These are phyloP conservation scores for Triangularia setosa DNA, from an alignment of 2,329 filamentous ascomycete genomes.

Conservation along the genomic window DNA sequence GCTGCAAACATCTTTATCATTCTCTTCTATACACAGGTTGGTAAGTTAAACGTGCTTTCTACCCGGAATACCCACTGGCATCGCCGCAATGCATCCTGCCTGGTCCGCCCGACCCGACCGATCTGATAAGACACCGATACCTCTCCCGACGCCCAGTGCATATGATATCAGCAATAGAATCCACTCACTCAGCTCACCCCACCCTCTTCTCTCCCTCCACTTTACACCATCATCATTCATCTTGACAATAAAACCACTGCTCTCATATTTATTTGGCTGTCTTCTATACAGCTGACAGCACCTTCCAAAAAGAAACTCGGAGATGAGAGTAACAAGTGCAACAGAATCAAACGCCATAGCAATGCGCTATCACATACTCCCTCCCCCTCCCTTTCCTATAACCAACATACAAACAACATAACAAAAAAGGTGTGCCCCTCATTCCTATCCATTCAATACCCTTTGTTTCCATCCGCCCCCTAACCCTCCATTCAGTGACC, in stretches of 20 bases:
- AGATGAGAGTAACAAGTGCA: slow-evolving; percentile 10
- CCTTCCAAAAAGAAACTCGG: neutral
- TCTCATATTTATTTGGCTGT: neutral
- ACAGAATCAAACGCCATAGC: slow-evolving; percentile 2
- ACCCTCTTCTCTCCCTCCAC: neutral
- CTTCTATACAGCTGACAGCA: neutral
- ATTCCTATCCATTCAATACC: neutral
- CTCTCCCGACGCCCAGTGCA: neutral
- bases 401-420: neutral
- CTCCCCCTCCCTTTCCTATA: neutral
- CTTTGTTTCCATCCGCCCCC: neutral
- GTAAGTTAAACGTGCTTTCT: neutral
- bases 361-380: neutral
- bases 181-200: neutral
- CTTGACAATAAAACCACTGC: neutral
- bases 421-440: too few species aligned
- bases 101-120: neutral
- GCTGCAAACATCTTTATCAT: neutral
- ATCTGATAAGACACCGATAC: neutral
- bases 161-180: neutral
- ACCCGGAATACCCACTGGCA: neutral
- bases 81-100: neutral
- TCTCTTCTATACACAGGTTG: neutral
- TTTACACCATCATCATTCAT: neutral
- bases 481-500: neutral